Conservation (phyloP, 1,139 yeast species). For the Saccharomyces hybrid region DNA sequence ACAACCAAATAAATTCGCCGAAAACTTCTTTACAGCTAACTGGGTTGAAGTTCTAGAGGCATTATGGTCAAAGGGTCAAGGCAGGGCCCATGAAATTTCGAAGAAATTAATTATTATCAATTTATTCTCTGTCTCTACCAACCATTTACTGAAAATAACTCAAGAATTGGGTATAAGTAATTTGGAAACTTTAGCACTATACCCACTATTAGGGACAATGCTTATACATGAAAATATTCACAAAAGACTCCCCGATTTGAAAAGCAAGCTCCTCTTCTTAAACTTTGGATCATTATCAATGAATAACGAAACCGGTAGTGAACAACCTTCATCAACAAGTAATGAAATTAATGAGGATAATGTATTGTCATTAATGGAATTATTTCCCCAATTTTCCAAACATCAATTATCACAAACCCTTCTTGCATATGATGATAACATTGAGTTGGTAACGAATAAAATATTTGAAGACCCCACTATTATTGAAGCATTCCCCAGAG, state of each 20-base stretch:
- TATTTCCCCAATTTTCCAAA: conserved; percentile 50
- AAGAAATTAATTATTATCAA: conserved; percentile 48
- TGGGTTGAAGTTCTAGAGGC: conserved; percentile 58
- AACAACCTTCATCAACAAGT: not conserved
- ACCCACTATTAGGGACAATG: conserved; percentile 50
- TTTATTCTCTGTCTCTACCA: conserved; percentile 42
- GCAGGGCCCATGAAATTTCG: conserved; percentile 41
- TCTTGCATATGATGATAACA: conserved; percentile 41
- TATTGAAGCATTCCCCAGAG: conserved; percentile 15
- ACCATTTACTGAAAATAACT: conserved; percentile 38
- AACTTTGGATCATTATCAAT: conserved; percentile 5
- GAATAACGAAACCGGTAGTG: not conserved
- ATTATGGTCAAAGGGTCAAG: conserved; percentile 49
- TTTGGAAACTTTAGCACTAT: conserved; percentile 36
- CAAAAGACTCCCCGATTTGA: conserved; percentile 37
- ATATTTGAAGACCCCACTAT: conserved; percentile 47
- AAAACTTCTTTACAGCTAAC: conserved; percentile 42
- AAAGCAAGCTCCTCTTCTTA: conserved; percentile 26
- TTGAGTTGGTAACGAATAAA: conserved; percentile 52
- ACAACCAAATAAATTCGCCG: conserved; percentile 38
- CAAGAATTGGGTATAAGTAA: conserved; percentile 42
- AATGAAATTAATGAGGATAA: conserved; percentile 30
- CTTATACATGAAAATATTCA: conserved; percentile 46
- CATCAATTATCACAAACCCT: conserved; percentile 44
- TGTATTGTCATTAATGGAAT: conserved; percentile 41